Percentiles rank a stretch among this genome's conserved stretches.
Conservation (phyloP, 2,329 filamentous ascomycete species). For the Aspergillus floridensis region DNA sequence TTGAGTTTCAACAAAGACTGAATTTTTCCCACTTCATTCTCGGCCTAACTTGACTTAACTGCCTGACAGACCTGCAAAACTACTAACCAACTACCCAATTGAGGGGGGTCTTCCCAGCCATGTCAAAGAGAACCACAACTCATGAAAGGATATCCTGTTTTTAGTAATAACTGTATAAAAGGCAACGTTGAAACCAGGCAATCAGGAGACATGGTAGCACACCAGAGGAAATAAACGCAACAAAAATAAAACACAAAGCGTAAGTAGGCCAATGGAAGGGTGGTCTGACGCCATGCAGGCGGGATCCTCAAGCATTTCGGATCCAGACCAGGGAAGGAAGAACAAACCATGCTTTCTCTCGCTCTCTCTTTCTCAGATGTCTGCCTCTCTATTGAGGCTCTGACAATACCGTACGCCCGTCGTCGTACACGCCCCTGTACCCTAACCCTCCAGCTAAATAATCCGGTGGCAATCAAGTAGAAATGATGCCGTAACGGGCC, state of each 20-base stretch:
- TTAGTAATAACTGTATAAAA: background rate
- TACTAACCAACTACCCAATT: background rate
- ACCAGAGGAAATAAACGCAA: too few relatives aligned
- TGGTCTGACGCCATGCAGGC: constrained; percentile 7
- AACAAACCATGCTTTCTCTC: background rate
- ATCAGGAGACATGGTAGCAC: background rate
- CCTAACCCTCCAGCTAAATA: background rate
- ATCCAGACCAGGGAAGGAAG: background rate
- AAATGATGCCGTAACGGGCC: constrained; percentile 2
- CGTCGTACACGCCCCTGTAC: background rate
- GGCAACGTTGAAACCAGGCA: background rate
- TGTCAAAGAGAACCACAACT: background rate
- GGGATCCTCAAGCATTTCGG: background rate
- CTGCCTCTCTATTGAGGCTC: background rate
- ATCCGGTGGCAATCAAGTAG: background rate
- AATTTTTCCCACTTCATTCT: background rate
- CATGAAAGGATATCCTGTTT: background rate
- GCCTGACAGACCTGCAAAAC: background rate
- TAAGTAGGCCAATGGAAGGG: background rate
- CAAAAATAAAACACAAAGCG: background rate
- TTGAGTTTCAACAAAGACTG: background rate
- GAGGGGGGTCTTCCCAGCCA: background rate
- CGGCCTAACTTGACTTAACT: background rate
- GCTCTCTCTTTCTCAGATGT: too few relatives aligned
- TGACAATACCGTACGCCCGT: background rate